Conservation (phyloP, 176 grass and related monocot genomes). For the Eleusine coracana region DNA sequence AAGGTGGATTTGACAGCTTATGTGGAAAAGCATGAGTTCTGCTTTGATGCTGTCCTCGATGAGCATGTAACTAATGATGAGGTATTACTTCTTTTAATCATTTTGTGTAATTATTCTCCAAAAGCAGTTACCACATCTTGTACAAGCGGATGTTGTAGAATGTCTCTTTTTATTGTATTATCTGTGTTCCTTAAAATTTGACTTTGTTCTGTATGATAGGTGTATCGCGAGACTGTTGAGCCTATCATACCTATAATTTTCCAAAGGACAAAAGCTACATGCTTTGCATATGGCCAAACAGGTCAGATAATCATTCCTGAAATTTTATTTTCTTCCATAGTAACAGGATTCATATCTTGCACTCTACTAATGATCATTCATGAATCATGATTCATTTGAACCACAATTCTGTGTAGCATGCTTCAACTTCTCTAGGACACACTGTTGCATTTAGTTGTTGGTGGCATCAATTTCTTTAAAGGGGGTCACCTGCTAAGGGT, state of each 20-base stretch:
- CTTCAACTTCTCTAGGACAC: not conserved
- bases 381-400: not conserved
- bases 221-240: conserved; percentile 65
- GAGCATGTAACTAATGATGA: conserved; percentile 79
- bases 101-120: not conserved
- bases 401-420: not conserved
- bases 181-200: conserved; percentile 15
- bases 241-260: conserved; percentile 74
- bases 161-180: conserved; percentile 11
- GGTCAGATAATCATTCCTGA: conserved; percentile 40
- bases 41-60: conserved; percentile 71
- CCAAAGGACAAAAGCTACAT: conserved; percentile 68
- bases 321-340: not conserved
- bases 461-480: conserved; percentile 23
- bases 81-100: conserved; percentile 47
- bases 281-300: conserved; percentile 84
- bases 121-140: not conserved
- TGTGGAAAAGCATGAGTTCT: conserved; percentile 76
- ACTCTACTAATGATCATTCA: not conserved
- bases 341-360: conserved; percentile 2
- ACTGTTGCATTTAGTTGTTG: conserved; percentile 9
- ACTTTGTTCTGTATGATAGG: conserved; percentile 44
- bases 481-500: not conserved
- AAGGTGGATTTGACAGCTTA: conserved; percentile 90
- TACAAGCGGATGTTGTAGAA: conserved; percentile 11